Conservation (phyloP, 768 basidiomycete genomes). For the Omphalotus guepiniiformis region DNA sequence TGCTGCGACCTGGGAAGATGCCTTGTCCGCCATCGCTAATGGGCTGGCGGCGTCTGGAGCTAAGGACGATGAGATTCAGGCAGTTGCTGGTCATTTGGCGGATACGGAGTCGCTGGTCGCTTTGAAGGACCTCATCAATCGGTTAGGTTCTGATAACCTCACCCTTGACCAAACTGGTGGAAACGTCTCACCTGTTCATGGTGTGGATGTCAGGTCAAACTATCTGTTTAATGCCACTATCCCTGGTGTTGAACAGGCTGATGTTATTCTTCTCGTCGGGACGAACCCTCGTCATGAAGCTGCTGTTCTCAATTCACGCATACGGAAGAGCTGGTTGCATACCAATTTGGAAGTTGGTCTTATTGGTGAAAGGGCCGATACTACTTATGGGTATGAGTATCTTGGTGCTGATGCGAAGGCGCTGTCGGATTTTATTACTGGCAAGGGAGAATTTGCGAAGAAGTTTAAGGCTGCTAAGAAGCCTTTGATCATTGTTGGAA, state of each 20-base stretch:
- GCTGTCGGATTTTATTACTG: slow-evolving; percentile 70
- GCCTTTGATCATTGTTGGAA: slow-evolving; percentile 92
- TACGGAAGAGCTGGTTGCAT: slow-evolving; percentile 92
- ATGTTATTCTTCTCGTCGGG: slow-evolving; percentile 89
- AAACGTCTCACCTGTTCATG: slow-evolving; percentile 62
- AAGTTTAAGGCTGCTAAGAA: slow-evolving; percentile 88
- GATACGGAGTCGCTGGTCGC: slow-evolving; percentile 93
- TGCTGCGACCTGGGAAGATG: slow-evolving; percentile 87
- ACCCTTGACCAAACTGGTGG: slow-evolving; percentile 73
- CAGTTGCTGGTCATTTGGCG: slow-evolving; percentile 86
- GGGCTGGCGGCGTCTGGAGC: slow-evolving; percentile 81
- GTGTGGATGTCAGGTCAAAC: slow-evolving; percentile 90
- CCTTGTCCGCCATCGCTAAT: slow-evolving; percentile 69
- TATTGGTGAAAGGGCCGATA: slow-evolving; percentile 88
- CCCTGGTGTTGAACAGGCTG: slow-evolving; percentile 85
- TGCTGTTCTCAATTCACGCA: slow-evolving; percentile 93
- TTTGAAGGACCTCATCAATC: slow-evolving; percentile 90
- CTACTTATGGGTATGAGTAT: slow-evolving; percentile 90
- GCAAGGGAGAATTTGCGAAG: slow-evolving; percentile 74
- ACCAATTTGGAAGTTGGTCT: slow-evolving; percentile 82
- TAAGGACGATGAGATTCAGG: slow-evolving; percentile 89
- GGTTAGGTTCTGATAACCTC: slow-evolving; percentile 92
- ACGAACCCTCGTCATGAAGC: slow-evolving; percentile 98
- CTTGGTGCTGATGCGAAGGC: slow-evolving; percentile 75
- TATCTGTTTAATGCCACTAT: slow-evolving; percentile 96